Evolutionary conservation across 179 eudicot species (phyloP).

Genomic region (Silene noctiflora): DNA sequence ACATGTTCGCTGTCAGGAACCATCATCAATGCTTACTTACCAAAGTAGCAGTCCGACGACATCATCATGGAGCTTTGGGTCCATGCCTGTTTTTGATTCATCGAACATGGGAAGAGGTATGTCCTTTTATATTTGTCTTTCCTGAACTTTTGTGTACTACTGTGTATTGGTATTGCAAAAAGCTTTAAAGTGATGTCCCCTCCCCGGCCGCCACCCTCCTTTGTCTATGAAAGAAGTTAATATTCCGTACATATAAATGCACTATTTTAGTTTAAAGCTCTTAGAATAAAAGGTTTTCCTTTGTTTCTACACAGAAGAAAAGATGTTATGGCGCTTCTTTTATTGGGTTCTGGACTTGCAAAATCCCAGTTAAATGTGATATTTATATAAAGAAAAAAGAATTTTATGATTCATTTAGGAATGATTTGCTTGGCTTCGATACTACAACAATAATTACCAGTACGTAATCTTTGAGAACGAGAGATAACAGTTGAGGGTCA

Average conservation of each 20-base stretch:
- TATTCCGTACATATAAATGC: too few relatives aligned
- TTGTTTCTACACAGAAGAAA: background rate
- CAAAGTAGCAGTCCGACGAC: conserved; percentile 37
- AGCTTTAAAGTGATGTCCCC: too few relatives aligned
- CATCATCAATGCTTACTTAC: conserved; percentile 42
- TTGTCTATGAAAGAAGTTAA: background rate
- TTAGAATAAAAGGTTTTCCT: background rate
- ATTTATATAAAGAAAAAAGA: background rate
- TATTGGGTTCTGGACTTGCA: background rate
- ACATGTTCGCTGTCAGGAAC: conserved; percentile 37
- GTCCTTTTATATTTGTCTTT: background rate
- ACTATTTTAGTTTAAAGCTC: background rate
- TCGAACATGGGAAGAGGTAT: conserved; percentile 45
- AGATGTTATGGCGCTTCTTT: background rate
- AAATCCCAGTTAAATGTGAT: too few relatives aligned
- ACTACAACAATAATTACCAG: too few relatives aligned
- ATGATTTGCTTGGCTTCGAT: background rate
- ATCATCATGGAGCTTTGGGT: conserved; percentile 43
- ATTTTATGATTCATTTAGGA: background rate
- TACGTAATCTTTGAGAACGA: background rate
- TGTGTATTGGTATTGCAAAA: background rate
- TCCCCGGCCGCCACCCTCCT: background rate
- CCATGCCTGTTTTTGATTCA: conserved; percentile 35
- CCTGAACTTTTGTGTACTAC: background rate
- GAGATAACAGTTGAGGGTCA: background rate